Base-by-base conservation (phyloP, 768 basidiomycete genomes). In the Sutorius australiensis region DNA sequence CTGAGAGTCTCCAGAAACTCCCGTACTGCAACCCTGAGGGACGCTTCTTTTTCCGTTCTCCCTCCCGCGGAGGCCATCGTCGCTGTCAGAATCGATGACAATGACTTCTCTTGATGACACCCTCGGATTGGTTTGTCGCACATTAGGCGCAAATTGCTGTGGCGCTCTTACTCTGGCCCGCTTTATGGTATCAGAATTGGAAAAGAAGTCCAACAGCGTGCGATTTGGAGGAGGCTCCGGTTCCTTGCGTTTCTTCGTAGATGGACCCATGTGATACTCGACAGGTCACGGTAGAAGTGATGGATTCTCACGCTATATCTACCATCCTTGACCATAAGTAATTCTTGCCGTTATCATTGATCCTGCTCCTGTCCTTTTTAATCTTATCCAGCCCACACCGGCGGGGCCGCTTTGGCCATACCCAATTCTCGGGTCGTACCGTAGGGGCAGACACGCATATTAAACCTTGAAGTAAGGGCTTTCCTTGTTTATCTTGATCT, bases 11-110 rank as follows among this genome's bases (percentile, higher is more conserved):
- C 43, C 45, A 24, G 37, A 51, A 10, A 14, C 30, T 24, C 12
- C 33, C 16, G 24, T 27, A 4, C 19, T 7, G 12, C 28, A 19
- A 17, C 30, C 36, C 9, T 14, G 21, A 28, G 16, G 46, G 43
- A 17, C 4, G 0, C 32, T 21, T 36, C 31, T 8, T 27, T 45
- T 39, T 34, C 38, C 38, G 16, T 44, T 48, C n/a, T 38, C 37
- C 48, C 17, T 44, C n/a, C 19, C 39, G 14, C 32, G 51, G 30
- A 31, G 31, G 9, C 31, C 61, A 4, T 66, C 65, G 27, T 84
- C 83, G 47, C 77, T 77, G 58, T 84, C 84, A 17, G 83, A 84
- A 62, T 86, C 83, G 50, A 87, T 79, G 51, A 84, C 67, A 43
- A 86, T 84, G 56, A 84, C 61, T 57, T 84, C 78, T 56, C 65